Base-by-base conservation (phyloP, 306 rosid genomes). In the Urtica urens region DNA sequence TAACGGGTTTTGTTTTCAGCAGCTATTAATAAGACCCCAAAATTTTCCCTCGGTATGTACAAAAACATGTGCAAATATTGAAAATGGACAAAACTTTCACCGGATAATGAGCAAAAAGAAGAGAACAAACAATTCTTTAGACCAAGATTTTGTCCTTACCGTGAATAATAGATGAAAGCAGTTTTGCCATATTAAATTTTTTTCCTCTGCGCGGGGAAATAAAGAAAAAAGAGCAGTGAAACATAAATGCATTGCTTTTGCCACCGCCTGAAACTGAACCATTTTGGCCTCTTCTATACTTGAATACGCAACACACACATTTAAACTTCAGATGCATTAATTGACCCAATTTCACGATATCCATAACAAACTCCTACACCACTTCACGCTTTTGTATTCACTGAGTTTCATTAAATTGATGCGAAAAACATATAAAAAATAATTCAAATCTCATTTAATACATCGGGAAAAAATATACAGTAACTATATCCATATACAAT, bases 231-330 rank as follows among this genome's bases (percentile, higher is more conserved):
- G 24, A 19, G 24, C 28, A 30, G 11, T 41, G 58, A 45, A 39
- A 64, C 24, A 49, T 64, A 29, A 55, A 55, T 45, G 53, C 46
- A 16, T 30, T 0, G 47, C 43, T 18, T 22, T 31, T 40, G 47
- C 52, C 56, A 56, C 70, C 58, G 58, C 58, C 52, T 63, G 52
- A 48, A 44, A 28, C 54, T 16, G 54, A 49, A 49, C 24, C 15
- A 16, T 49, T 53, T 34, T 53, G 58, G 58, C 45, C 24, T 45
- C 46, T 37, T 53, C 46, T 38, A 19, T 14, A 14, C 3, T n/a
- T 16, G 24, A 2, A 34, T 19, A 34, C 27, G 42, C 20, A 51
- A 33, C 6, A 46, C 6, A 25, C 20, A 50, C 10, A 27, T 49
- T 25, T n/a, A 19, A 49, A 49, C 38, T 49, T 14, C 23, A 28